phyloP scores from a whole-genome alignment of 495 filamentous ascomycete species.

The Apiosordaria backusii region DNA sequence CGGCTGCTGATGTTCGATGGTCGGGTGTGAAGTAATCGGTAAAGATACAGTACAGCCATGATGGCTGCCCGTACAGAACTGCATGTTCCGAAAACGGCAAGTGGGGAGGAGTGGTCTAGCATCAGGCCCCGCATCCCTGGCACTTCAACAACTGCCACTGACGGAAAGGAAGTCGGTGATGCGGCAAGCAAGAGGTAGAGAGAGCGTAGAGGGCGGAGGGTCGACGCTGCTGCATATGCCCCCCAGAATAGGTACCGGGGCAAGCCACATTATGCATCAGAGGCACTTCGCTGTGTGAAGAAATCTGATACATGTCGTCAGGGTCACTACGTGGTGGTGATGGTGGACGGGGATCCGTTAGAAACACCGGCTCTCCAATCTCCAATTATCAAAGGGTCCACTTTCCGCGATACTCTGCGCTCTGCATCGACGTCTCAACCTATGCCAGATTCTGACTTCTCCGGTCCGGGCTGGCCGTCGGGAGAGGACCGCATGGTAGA shows the following conservation, averaged over 20 bases:
- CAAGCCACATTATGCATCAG: background rate
- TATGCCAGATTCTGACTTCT: background rate
- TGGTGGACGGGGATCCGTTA: background rate
- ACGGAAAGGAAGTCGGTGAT: background rate
- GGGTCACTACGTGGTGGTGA: background rate
- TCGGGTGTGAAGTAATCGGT: background rate
- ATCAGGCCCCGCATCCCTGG: background rate
- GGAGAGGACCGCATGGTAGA: background rate
- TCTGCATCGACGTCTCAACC: too few relatives aligned
- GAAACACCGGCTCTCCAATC: background rate
- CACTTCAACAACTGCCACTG: background rate
- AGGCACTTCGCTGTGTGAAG: background rate
- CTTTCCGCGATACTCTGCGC: too few relatives aligned
- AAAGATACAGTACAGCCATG: background rate
- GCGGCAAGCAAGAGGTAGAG: background rate
- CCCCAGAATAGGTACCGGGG: background rate
- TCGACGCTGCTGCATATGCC: background rate
- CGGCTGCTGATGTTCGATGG: too few relatives aligned
- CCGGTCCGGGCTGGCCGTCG: background rate
- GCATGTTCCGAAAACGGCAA: background rate
- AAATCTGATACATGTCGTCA: background rate
- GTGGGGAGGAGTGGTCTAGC: slow-evolving; percentile 1
- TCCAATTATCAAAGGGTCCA: too few relatives aligned
- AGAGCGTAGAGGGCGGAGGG: too few relatives aligned
- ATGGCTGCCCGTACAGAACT: too few relatives aligned